Evolutionary conservation across 1,284 basidiomycete species (phyloP), one percentile per base, ranked within the genome.

Genomic region (Athelia psychrophila): DNA sequence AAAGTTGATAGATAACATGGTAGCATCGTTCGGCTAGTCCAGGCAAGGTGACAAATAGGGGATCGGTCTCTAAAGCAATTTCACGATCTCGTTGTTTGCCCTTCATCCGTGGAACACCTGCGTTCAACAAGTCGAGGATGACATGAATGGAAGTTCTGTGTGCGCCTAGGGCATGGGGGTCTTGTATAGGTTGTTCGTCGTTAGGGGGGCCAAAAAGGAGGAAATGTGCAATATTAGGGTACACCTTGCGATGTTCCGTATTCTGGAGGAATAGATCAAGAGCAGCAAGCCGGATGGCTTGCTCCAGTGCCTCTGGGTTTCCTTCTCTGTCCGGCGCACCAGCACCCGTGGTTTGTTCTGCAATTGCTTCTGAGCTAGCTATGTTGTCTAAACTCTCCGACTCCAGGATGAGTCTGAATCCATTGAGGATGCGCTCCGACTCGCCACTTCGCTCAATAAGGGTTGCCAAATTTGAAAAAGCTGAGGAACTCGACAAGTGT

Each of bases 151-250:
- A 91, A 1, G 89, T 88, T 47, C 80, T 75, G 32, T 79, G 79
- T 0, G 86, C 80, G 32, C 85, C 83, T 2, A 91, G 75, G 1
- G 89, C 86, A 56, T 86, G 81, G 1, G 88, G 88, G 61, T 90
- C 88, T 62, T 89, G 84, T 42, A 91, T 84, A 54, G 78, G 80
- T 55, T 79, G 76, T 45, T 82, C 75, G 44, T 69, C 69, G 33
- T 74, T 73, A 42, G 72, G 69, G 2, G 77, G 69, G 1, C 87
- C 91, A 64, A 95, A 92, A 5, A 99, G 79, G 9, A 99, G 73
- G 67, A 94, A 91, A 71, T 98, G 94, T 0, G 91, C 90, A 32
- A 98, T 65, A 61, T 96, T 98, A 15, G 95, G 93, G 53, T 86
- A 91, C 0, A 84, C 69, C 10, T 79, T 70, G 44, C 77, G 77